Evolutionary conservation across 83 land plant genomes (phyloP).

Genomic region (Picea mariana): DNA sequence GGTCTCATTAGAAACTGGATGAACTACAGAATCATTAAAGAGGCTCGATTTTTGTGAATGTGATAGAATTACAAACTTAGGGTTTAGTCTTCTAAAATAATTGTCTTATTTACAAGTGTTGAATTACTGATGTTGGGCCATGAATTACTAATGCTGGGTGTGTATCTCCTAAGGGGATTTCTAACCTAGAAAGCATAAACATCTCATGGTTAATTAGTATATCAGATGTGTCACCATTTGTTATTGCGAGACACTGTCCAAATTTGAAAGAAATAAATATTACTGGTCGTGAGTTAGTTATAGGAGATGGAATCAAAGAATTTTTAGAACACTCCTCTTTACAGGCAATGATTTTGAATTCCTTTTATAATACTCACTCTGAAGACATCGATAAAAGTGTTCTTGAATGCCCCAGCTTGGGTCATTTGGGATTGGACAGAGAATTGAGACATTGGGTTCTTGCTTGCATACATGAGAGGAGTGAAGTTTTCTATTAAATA

Average conservation of each 20-base stretch:
- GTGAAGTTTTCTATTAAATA: not conserved
- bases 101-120: no score
- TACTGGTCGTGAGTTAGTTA: conserved; percentile 23
- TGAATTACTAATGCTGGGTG: not conserved
- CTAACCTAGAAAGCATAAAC: no score
- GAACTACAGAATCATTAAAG: no score
- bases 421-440: conserved; percentile 21
- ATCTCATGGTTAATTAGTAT: no score
- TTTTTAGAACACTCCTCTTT: conserved; percentile 17
- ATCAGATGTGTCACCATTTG: no score
- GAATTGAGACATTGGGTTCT: conserved; percentile 19
- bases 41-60: no score
- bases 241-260: no score
- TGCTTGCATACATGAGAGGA: not conserved
- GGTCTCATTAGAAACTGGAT: no score
- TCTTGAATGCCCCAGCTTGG: conserved; percentile 7
- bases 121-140: not conserved
- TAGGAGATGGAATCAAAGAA: conserved; percentile 17
- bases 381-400: conserved; percentile 23
- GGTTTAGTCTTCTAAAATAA: no score
- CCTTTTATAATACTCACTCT: conserved; percentile 15
- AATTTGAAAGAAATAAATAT: conserved; percentile 23
- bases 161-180: not conserved
- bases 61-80: no score
- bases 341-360: conserved; percentile 12